Evolutionary conservation across 2,329 filamentous ascomycete species (phyloP), one percentile per base, ranked within the genome.

Genomic region (Talaromyces rugulosus): DNA sequence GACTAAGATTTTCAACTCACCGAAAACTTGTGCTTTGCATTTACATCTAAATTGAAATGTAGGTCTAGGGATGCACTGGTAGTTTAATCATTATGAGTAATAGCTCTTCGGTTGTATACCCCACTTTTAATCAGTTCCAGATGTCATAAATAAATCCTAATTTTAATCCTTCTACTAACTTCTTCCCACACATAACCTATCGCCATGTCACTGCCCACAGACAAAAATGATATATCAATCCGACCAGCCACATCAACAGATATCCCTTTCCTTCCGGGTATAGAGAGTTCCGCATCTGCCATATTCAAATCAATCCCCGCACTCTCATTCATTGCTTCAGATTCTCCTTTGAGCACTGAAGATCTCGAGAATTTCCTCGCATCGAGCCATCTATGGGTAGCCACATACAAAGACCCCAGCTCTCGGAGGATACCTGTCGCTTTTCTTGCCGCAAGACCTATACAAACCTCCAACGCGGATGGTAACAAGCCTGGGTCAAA

Each of bases 401-500:
- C 61, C 44, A 34, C 33, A n/a, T 44, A 30, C 33, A 5, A 8
- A 8, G 56, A 58, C 1, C 11, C 56, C 9, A 18, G 30, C 6
- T 52, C 52, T 28, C 33, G 42, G 2, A 3, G 16, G 28, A 23
- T 33, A n/a, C 42, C 56, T 1, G 56, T 59, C 16, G 61, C 56
- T 5, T 62, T 62, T 7, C 27, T 62, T 27, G 61, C 56, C 16
- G 56, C 61, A 50, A 59, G 52, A 34, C n/a, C 56, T n/a, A 50
- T 16, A 28, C 31, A 27, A n/a, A 30, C 36, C 27, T 14, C 8
- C 11, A 28, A 42, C 9, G 6, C 23, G 3, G n/a, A 53, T n/a
- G 16, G 30, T 5, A n/a, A 16, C 18, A 27, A 27, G 4, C 14
- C 27, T 5, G 54, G 14, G 16, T 27, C 40, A 11, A 59, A 33